These are phyloP conservation scores for Cryphonectria carpinicola DNA, from an alignment of 2,329 filamentous ascomycete species.

Conservation along the genomic window DNA sequence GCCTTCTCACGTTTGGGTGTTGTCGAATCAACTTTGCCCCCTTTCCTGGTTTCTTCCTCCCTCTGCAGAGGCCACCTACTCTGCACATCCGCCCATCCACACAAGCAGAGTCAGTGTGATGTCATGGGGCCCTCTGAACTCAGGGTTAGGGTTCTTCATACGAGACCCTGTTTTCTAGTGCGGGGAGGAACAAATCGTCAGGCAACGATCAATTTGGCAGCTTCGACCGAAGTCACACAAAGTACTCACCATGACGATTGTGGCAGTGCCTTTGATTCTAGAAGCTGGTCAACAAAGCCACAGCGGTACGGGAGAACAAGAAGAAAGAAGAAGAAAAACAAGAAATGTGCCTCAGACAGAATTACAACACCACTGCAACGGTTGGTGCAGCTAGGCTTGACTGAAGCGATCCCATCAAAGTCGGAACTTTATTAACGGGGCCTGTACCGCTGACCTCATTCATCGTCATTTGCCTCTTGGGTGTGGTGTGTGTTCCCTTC, in stretches of 20 bases:
- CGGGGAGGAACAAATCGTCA: not conserved
- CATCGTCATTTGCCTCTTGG: conserved; percentile 7
- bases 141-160: not conserved
- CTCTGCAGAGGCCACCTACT: not conserved
- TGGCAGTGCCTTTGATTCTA: not conserved
- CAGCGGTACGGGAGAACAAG: too few species aligned
- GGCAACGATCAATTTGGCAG: not conserved
- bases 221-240: not conserved
- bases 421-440: not conserved
- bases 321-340: not conserved
- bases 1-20: not conserved
- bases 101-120: not conserved
- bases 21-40: not conserved
- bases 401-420: not conserved
- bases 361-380: not conserved
- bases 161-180: not conserved
- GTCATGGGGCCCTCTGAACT: not conserved
- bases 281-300: not conserved
- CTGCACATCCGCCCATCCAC: not conserved
- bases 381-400: not conserved
- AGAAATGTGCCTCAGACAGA: not conserved
- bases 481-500: not conserved
- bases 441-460: conserved; percentile 12
- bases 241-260: conserved; percentile 8
- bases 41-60: not conserved